Base-by-base conservation (phyloP, 2,329 filamentous ascomycete species). In the Aspergillus ruber region DNA sequence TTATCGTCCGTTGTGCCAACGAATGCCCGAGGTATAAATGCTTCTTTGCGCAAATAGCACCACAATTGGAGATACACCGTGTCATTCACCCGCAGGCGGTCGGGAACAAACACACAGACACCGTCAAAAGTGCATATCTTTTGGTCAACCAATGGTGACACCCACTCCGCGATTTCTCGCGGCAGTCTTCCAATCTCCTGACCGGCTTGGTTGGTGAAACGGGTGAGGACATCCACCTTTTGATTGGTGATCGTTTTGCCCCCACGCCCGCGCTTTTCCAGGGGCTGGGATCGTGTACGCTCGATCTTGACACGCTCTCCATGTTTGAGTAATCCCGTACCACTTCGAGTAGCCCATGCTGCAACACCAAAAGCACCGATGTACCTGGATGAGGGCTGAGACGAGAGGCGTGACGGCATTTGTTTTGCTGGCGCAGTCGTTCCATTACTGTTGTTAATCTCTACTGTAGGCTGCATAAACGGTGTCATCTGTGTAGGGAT, bases 281-380 rank as follows among this genome's bases (percentile, higher is more conserved):
- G 76, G 10, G 79, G 77, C 51, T 86, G 83, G 21, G 86, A 82
- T 66, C 86, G 90, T 50, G 89, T 83, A 39, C 93, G 83, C 68
- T 97, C 91, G 40, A 98, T 95, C 43, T 78, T 83, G 49, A 98
- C 82, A n/a, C 71, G 59, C 55, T 97, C 91, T 13, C 87, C 89
- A 59, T 95, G 86, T 55, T 83, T 86, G 21, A 98, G 63, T 5
- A 96, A 64, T 33, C 81, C 81, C 3, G 71, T 72, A 0, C 91
- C 91, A 65, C 89, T 96, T 58, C 84, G 82, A 3, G 91, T 97
- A 5, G 88, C 84, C 93, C 93, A 98, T 4, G 85, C 93, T 46
- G 86, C 88, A 4, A 88, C 90, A 7, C 93, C 93, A 67, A 97
- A 93, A 0, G 90, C 88, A 15, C 93, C 93, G 51, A 97, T 80